Evolutionary conservation across 73 alveolate genomes (phyloP).

Genomic region (Durusdinium trenchii): DNA sequence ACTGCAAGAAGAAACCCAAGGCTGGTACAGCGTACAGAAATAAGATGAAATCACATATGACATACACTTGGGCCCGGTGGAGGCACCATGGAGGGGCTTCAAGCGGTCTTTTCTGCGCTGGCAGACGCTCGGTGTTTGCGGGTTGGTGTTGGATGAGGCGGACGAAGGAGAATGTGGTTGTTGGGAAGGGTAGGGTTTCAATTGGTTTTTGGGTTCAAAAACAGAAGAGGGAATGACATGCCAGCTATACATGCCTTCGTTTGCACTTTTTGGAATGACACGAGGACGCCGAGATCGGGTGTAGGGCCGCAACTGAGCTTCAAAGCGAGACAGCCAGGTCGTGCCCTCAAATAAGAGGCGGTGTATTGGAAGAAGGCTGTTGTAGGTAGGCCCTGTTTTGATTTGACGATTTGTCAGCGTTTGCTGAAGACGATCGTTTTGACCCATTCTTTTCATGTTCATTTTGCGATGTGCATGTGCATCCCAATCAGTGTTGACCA

Average conservation of each 20-base stretch:
- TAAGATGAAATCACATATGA: neutral
- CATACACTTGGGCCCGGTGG: neutral
- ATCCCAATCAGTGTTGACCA: no score
- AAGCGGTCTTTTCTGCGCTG: slow-evolving; percentile 44
- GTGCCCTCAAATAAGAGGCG: no score
- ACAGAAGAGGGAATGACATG: no score
- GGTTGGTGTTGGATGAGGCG: neutral
- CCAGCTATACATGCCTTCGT: neutral
- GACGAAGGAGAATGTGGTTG: neutral
- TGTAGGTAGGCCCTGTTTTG: no score
- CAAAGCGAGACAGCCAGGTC: no score
- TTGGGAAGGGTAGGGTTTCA: neutral
- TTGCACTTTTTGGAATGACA: neutral
- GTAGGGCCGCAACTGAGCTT: neutral
- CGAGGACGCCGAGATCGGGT: neutral
- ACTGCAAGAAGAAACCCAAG: neutral
- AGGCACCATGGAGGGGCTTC: slow-evolving; percentile 5
- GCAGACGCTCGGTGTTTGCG: slow-evolving; percentile 25
- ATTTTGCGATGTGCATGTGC: no score
- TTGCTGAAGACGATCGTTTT: no score
- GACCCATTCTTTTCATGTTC: no score
- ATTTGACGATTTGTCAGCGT: no score
- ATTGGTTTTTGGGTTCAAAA: neutral
- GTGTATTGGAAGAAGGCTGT: no score
- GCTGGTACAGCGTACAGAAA: neutral